Evolutionary conservation across 1,284 basidiomycete species (phyloP).

Genomic region (Kalmanozyma brasiliensis): DNA sequence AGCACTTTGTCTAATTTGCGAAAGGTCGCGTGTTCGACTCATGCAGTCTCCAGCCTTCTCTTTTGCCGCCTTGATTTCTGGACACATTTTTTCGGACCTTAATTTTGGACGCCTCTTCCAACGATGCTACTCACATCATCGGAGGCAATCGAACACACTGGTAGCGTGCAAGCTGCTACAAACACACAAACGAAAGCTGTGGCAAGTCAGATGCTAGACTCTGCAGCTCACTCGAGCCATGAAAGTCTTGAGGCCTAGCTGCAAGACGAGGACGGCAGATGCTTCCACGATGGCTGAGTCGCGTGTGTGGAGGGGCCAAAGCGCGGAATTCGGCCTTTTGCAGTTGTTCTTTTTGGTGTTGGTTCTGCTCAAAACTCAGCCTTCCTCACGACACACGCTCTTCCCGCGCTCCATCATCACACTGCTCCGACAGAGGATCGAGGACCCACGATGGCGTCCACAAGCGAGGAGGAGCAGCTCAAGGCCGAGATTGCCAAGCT

Average conservation of each 20-base stretch:
- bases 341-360: conserved; percentile 10
- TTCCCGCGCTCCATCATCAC: not conserved
- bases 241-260: too few relatives aligned
- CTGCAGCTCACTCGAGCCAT: too few relatives aligned
- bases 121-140: too few relatives aligned
- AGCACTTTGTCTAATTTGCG: conserved; percentile 44
- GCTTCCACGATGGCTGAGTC: too few relatives aligned
- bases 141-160: too few relatives aligned
- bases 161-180: too few relatives aligned
- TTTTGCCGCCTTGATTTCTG: conserved; percentile 2
- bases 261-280: too few relatives aligned
- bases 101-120: too few relatives aligned
- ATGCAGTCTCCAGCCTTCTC: conserved; percentile 47
- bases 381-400: conserved; percentile 5
- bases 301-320: conserved; percentile 18
- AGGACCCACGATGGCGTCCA: conserved; percentile 16
- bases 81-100: not conserved
- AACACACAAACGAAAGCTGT: too few relatives aligned
- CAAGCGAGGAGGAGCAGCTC: conserved; percentile 53
- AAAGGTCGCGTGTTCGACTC: conserved; percentile 57
- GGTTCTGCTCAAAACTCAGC: conserved; percentile 4
- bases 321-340: conserved; percentile 20
- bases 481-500: conserved; percentile 62
- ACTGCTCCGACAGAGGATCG: not conserved
- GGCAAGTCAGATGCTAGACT: too few relatives aligned